phyloP scores from a whole-genome alignment of 2,329 filamentous ascomycete genomes.

The Dryadomyces quercivorus region DNA sequence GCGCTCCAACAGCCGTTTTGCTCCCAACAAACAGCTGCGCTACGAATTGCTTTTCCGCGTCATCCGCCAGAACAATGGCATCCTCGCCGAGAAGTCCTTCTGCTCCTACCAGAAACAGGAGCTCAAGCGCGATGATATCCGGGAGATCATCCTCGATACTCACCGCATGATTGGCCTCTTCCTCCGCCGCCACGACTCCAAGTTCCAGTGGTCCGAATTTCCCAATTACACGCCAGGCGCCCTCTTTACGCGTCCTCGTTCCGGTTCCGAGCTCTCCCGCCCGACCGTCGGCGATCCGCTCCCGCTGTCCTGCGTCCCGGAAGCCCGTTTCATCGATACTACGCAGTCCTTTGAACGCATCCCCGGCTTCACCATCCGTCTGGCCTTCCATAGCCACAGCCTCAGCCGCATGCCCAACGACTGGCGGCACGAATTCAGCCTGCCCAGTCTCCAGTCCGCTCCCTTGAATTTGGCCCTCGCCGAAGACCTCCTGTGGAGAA shows the following conservation, averaged over 20 bases:
- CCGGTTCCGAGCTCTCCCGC: slow-evolving; percentile 23
- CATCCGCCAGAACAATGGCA: slow-evolving; percentile 24
- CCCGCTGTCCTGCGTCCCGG: slow-evolving; percentile 33
- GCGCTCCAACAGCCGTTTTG: slow-evolving; percentile 11
- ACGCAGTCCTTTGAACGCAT: slow-evolving; percentile 31
- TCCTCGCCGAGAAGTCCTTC: slow-evolving; percentile 32
- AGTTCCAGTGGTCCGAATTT: slow-evolving; percentile 33
- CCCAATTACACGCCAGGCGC: slow-evolving; percentile 20
- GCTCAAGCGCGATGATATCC: slow-evolving; percentile 29
- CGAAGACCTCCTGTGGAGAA: slow-evolving; percentile 34
- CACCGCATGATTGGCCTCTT: slow-evolving; percentile 40
- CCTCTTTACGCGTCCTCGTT: background rate
- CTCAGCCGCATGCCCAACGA: slow-evolving; percentile 19
- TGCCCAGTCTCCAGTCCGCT: slow-evolving; percentile 34
- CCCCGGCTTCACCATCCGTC: slow-evolving; percentile 36
- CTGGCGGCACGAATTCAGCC: slow-evolving; percentile 27
- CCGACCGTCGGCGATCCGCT: slow-evolving; percentile 30
- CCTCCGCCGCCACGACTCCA: slow-evolving; percentile 35
- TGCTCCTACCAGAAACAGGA: slow-evolving; percentile 37
- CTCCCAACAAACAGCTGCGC: slow-evolving; percentile 28
- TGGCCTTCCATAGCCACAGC: slow-evolving; percentile 31
- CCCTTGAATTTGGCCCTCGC: slow-evolving; percentile 33
- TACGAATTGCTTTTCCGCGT: slow-evolving; percentile 38
- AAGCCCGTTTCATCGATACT: slow-evolving; percentile 29
- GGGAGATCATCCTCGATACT: slow-evolving; percentile 33